Base-by-base conservation (phyloP, 78 protist genomes). In the Dictyostelium purpureum region DNA sequence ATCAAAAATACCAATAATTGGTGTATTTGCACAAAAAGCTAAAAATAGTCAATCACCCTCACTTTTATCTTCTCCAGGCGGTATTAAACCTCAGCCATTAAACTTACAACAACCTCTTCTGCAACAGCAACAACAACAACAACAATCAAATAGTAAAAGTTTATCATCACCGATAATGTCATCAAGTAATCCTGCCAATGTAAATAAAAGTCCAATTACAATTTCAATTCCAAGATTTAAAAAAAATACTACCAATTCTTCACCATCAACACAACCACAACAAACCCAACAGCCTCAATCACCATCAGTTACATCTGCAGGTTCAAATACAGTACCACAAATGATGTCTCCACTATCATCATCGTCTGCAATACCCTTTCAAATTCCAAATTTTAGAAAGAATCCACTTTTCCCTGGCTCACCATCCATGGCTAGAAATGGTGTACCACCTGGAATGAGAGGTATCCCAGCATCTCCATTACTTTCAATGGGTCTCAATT, bases 181-280 rank as follows among this genome's bases (percentile, higher is more conserved):
- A 69, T 42, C 71, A 14, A 9, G 76, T 2, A 33, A 65, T 7
- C 79, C 70, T 10, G 19, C 26, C 1, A 70, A 45, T 18, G 37
- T 45, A 57, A 59, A 63, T 35, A 85, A 85, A 57, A 59, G 66
- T 12, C 82, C 92, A 35, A 85, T 85, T 0, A 85, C 92, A n/a
- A 69, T 85, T 2, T 59, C 74, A 1, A 85, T 85, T 18, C 92
- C 92, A 52, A 52, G 92, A 56, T 73, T 85, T 45, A 70, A 85
- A 61, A 85, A 85, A 33, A 66, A 12, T 43, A 40, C 42, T 18
- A 52, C 88, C 63, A 65, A 40, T 28, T 14, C 47, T 19, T 18
- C 77, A 11, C 67, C 89, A 2, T 57, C 77, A 28, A 19, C 90
- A 3, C 37, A 61, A 28, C 47, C 4, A 66, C 51, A 31, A 28